Percentiles rank a stretch among this genome's conserved stretches.
These are phyloP conservation scores for Ophidiomyces ophidiicola DNA, from an alignment of 2,329 filamentous ascomycete species.

Conservation along the genomic window DNA sequence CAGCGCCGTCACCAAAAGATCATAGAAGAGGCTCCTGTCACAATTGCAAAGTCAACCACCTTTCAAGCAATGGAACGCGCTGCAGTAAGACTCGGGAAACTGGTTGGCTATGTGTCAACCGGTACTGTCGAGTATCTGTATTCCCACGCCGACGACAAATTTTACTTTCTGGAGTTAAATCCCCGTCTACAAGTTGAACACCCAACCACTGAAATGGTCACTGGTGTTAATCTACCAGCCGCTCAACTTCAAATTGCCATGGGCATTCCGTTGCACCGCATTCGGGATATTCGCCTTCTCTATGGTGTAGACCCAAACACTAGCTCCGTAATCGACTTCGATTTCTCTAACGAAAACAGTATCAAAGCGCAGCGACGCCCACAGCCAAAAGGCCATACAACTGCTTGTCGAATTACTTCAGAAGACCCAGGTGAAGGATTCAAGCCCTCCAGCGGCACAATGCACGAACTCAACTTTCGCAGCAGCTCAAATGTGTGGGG, in stretches of 20 bases:
- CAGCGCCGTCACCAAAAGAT: constrained; percentile 99
- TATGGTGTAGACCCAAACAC: constrained; percentile 91
- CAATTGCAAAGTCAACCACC: constrained; percentile 75
- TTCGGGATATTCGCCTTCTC: constrained; percentile 87
- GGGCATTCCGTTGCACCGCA: constrained; percentile 90
- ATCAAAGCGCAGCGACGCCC: constrained; percentile 76
- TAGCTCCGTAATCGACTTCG: constrained; percentile 81
- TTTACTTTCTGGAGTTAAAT: constrained; percentile 98
- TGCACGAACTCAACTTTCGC: constrained; percentile 98
- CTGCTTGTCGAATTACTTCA: constrained; percentile 96
- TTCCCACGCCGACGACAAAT: constrained; percentile 94
- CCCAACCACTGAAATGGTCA: constrained; percentile 98
- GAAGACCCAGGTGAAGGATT: constrained; percentile 98
- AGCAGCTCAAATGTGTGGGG: constrained; percentile 99
- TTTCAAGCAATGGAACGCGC: constrained; percentile 97
- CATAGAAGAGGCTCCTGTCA: constrained; percentile 96
- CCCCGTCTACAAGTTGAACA: constrained; percentile 99
- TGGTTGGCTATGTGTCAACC: constrained; percentile 96
- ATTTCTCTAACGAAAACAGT: constrained; percentile 80
- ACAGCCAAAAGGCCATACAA: constrained; percentile 90
- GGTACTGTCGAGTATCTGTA: constrained; percentile 99
- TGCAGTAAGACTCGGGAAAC: constrained; percentile 79
- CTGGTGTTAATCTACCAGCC: constrained; percentile 89
- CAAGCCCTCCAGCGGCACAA: constrained; percentile 97
- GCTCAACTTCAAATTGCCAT: constrained; percentile 98